Percentiles rank a stretch among this genome's conserved stretches.
Evolutionary conservation across 495 filamentous ascomycete genomes (phyloP).

Genomic region (Ascodesmis nigricans): DNA sequence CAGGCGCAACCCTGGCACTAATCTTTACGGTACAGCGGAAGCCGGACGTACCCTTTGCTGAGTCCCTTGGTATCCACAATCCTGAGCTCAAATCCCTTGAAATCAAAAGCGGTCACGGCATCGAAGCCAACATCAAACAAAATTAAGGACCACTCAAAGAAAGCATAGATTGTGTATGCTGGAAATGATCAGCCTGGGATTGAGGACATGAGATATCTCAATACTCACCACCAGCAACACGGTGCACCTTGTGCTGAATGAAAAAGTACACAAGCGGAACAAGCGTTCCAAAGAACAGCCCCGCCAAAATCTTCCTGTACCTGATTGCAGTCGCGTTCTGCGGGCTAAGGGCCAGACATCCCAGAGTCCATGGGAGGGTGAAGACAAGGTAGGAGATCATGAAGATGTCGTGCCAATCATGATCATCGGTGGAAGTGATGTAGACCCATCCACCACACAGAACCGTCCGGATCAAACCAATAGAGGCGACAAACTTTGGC

Average conservation of each 20-base stretch:
- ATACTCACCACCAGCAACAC: conserved; percentile 67
- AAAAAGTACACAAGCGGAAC: conserved; percentile 90
- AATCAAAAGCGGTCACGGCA: conserved; percentile 88
- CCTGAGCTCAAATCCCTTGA: conserved; percentile 70
- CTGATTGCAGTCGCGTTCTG: conserved; percentile 64
- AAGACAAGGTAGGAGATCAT: conserved; percentile 97
- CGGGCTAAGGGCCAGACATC: conserved; percentile 74
- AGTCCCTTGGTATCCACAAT: conserved; percentile 72
- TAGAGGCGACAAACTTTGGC: conserved; percentile 59
- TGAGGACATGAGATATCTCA: conserved; percentile 1
- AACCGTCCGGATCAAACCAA: conserved; percentile 69
- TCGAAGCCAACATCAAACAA: conserved; percentile 93
- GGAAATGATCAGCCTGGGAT: conserved; percentile 2
- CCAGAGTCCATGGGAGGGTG: conserved; percentile 85
- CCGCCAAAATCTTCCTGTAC: conserved; percentile 68
- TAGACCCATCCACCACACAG: conserved; percentile 98
- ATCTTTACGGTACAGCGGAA: conserved; percentile 45
- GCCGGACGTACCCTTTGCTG: conserved; percentile 99
- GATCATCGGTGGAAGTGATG: conserved; percentile 93
- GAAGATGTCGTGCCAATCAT: conserved; percentile 97
- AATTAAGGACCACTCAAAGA: conserved; percentile 94
- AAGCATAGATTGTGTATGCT: conserved; percentile 97
- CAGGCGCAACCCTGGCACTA: conserved; percentile 16
- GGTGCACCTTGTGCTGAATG: conserved; percentile 96
- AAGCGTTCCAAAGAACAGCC: conserved; percentile 72